phyloP scores from a whole-genome alignment of 768 basidiomycete species.

The Lactifluus volemus region DNA sequence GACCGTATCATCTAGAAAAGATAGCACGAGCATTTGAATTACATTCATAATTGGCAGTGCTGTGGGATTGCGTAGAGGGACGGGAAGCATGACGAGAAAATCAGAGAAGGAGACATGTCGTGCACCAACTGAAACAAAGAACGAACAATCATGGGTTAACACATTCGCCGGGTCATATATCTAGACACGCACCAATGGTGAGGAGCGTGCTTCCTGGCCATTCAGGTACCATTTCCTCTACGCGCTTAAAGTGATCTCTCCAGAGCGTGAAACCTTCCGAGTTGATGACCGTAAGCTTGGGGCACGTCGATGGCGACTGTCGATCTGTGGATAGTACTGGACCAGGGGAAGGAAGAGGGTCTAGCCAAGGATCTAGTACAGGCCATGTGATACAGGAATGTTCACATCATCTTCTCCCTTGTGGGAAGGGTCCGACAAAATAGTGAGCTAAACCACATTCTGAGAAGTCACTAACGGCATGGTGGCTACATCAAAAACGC shows the following conservation, averaged over 20 bases:
- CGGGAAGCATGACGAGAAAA: conserved; percentile 20
- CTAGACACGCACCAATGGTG: conserved; percentile 11
- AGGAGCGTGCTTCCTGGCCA: conserved; percentile 29
- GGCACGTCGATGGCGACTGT: conserved; percentile 12
- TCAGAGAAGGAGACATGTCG: conserved; percentile 26
- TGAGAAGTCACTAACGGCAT: not conserved
- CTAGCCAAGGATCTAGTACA: conserved; percentile 79
- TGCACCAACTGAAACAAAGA: conserved; percentile 18
- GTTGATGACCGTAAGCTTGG: conserved; percentile 53
- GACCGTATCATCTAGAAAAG: conserved; percentile 21
- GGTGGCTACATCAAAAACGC: not conserved
- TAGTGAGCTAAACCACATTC: conserved; percentile 36
- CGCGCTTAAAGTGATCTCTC: conserved; percentile 59
- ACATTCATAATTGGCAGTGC: conserved; percentile 17
- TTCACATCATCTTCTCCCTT: conserved; percentile 25
- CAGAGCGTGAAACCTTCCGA: conserved; percentile 74
- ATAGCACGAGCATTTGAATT: conserved; percentile 19
- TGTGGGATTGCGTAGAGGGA: conserved; percentile 4
- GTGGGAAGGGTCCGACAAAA: conserved; percentile 44
- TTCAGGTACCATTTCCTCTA: conserved; percentile 41
- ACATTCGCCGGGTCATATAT: not conserved
- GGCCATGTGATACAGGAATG: conserved; percentile 47
- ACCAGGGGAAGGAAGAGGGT: conserved; percentile 58
- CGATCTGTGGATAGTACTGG: conserved; percentile 25
- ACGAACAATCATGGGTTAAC: not conserved